These are phyloP conservation scores for Zygoascus sp. DNA, from an alignment of 1,139 yeast species.

Conservation along the genomic window DNA sequence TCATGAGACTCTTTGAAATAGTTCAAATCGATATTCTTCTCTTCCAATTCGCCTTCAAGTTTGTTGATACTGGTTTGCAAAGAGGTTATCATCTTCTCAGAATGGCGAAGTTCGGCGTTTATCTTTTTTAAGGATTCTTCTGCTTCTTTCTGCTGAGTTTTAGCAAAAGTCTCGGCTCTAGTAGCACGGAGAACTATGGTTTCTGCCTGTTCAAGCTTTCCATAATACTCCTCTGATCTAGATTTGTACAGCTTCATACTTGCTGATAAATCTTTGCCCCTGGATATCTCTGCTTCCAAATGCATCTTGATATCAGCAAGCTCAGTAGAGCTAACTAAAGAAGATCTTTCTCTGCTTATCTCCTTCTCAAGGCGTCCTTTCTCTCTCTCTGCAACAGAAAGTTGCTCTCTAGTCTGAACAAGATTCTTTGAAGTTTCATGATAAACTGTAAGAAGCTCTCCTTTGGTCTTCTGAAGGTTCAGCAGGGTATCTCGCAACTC, in stretches of 20 bases:
- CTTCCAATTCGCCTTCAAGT: conserved; percentile 57
- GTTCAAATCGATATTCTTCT: conserved; percentile 52
- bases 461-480: conserved; percentile 31
- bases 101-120: conserved; percentile 54
- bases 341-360: conserved; percentile 23
- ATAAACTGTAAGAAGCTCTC: conserved; percentile 49
- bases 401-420: conserved; percentile 47
- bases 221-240: conserved; percentile 71
- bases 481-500: conserved; percentile 27
- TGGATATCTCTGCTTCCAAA: conserved; percentile 49
- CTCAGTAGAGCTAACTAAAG: conserved; percentile 11
- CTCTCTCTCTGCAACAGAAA: conserved; percentile 42
- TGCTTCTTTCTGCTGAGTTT: conserved; percentile 53
- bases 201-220: conserved; percentile 76
- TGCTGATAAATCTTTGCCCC: conserved; percentile 49
- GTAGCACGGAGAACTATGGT: conserved; percentile 59
- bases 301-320: conserved; percentile 39
- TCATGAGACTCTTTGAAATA: conserved; percentile 46
- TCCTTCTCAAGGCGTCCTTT: conserved; percentile 51
- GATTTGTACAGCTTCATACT: conserved; percentile 59
- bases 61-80: conserved; percentile 51
- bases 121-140: conserved; percentile 50
- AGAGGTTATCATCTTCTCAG: conserved; percentile 55
- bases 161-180: conserved; percentile 56
- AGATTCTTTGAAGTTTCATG: conserved; percentile 54